phyloP scores from a whole-genome alignment of 1,139 yeast genomes.

The Suhomyces coccinellae region DNA sequence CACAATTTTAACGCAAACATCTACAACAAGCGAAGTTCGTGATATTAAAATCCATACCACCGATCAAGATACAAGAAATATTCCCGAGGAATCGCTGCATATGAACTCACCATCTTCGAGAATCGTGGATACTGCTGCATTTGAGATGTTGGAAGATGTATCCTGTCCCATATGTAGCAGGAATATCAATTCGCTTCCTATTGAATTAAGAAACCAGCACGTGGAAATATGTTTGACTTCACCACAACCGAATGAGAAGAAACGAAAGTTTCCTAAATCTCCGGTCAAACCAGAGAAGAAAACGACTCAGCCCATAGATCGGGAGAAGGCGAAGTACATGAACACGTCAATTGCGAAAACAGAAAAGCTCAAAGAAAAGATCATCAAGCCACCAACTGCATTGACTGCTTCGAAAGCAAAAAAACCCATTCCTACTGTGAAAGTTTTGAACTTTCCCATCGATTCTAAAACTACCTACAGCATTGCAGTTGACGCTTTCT shows the following conservation, averaged over 20 bases:
- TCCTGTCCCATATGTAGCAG: conserved; percentile 53
- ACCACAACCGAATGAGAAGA: neutral
- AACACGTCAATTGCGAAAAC: conserved; percentile 12
- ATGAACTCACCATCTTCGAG: no score
- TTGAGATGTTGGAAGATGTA: neutral
- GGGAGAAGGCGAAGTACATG: conserved; percentile 15
- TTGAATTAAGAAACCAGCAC: conserved; percentile 53
- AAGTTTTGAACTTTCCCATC: conserved; percentile 47
- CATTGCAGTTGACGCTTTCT: conserved; percentile 71
- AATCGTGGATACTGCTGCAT: neutral
- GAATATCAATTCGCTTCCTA: conserved; percentile 32
- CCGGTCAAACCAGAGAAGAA: neutral
- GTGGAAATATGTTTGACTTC: conserved; percentile 52
- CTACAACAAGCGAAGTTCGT: neutral
- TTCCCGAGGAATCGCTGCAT: no score
- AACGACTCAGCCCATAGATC: neutral
- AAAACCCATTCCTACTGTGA: conserved; percentile 55
- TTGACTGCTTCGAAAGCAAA: conserved; percentile 20
- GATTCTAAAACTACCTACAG: conserved; percentile 22
- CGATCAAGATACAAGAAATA: no score
- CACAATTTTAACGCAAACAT: neutral
- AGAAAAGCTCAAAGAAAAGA: conserved; percentile 9
- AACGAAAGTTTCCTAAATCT: neutral
- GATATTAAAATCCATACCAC: no score
- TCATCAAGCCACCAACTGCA: conserved; percentile 26